phyloP scores from a whole-genome alignment of 129 eudicot species.

The Escallonia herrerae region DNA sequence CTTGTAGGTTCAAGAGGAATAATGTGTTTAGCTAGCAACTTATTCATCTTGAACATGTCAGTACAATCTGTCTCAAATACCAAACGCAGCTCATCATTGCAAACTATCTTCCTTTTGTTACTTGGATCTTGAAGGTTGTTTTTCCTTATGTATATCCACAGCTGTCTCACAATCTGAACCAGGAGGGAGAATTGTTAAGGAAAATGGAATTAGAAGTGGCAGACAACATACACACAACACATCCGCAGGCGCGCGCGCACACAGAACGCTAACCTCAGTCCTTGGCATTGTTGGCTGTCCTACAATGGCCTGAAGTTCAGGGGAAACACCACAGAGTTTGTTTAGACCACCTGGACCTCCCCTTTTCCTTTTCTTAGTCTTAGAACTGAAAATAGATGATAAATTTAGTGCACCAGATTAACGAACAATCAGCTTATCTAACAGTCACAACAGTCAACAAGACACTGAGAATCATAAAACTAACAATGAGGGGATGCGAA shows the following conservation, averaged over 20 bases:
- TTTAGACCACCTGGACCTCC: constrained; percentile 71
- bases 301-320: constrained; percentile 53
- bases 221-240: not conserved
- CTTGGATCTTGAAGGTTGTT: constrained; percentile 73
- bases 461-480: no score
- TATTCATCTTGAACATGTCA: constrained; percentile 77
- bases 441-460: no score
- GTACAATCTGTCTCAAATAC: constrained; percentile 57
- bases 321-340: constrained; percentile 60
- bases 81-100: constrained; percentile 61
- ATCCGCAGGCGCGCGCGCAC: not conserved
- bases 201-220: not conserved
- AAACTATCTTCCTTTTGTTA: constrained; percentile 65
- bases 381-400: constrained; percentile 29
- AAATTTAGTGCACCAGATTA: not conserved
- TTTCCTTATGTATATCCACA: constrained; percentile 70
- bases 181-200: not conserved
- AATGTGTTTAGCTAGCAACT: constrained; percentile 62
- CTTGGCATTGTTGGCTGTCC: constrained; percentile 51
- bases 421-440: not conserved
- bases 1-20: constrained; percentile 55
- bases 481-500: no score
- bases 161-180: constrained; percentile 57
- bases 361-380: constrained; percentile 38
- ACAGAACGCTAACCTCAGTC: constrained; percentile 36